A percentile compares a stretch with the other conserved stretches of the same genome.
Conservation (phyloP, 768 basidiomycete species). For the Galerina marginata region DNA sequence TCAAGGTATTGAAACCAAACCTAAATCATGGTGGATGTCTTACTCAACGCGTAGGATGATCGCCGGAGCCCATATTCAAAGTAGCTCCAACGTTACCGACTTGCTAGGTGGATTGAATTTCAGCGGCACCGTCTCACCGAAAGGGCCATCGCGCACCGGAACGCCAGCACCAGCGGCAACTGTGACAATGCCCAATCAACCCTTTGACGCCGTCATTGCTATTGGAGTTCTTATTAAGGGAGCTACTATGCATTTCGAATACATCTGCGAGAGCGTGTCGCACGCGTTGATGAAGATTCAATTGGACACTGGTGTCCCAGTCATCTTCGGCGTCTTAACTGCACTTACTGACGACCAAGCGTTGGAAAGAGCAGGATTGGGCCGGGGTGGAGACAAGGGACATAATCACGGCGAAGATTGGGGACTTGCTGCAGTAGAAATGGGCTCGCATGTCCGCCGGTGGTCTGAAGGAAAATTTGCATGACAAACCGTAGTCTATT, state of each 20-base stretch:
- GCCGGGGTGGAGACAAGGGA: slow-evolving; percentile 68
- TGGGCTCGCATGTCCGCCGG: slow-evolving; percentile 68
- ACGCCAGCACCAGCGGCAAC: slow-evolving; percentile 53
- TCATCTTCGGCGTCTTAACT: slow-evolving; percentile 96
- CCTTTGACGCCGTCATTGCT: slow-evolving; percentile 96
- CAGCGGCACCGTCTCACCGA: slow-evolving; percentile 34
- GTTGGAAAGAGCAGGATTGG: slow-evolving; percentile 90
- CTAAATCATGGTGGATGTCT: slow-evolving; percentile 13
- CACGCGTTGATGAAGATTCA: slow-evolving; percentile 95
- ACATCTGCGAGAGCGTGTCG: slow-evolving; percentile 93
- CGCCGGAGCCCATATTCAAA: slow-evolving; percentile 83
- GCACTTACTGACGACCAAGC: slow-evolving; percentile 94
- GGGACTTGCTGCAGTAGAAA: slow-evolving; percentile 96
- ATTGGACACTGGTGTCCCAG: slow-evolving; percentile 90
- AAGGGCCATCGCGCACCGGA: slow-evolving; percentile 50
- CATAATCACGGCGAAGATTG: slow-evolving; percentile 99
- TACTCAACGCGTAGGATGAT: slow-evolving; percentile 68
- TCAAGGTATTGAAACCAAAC: slow-evolving; percentile 63
- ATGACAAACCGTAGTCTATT: slow-evolving; percentile 12
- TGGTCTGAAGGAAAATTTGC: slow-evolving; percentile 78
- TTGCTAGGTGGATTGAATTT: slow-evolving; percentile 72
- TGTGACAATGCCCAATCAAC: slow-evolving; percentile 51
- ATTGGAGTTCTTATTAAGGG: slow-evolving; percentile 99
- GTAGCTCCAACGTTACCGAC: slow-evolving; percentile 78
- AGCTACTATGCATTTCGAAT: slow-evolving; percentile 98